A percentile compares a stretch with the other conserved stretches of the same genome.
These are phyloP conservation scores for Pseudonitzschia delicatissima DNA, from an alignment of 108 stramenopile genomes.

Conservation along the genomic window DNA sequence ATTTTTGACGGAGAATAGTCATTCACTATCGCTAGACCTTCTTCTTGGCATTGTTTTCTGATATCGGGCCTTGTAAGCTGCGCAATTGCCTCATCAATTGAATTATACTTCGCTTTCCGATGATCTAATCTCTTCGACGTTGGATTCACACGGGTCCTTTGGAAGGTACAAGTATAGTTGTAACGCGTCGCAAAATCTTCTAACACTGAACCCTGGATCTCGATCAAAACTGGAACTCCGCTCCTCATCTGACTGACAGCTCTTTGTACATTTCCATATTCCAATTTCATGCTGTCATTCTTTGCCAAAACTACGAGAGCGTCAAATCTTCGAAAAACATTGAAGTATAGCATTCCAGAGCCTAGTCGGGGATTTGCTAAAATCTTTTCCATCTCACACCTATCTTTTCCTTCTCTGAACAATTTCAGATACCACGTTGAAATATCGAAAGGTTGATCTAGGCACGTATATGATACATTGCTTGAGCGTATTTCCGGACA, in stretches of 20 bases:
- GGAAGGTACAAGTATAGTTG: conserved; percentile 14
- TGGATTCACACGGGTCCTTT: neutral
- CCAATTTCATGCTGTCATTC: conserved; percentile 7
- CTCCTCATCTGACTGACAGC: conserved; percentile 22
- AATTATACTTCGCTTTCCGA: neutral
- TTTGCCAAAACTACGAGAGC: conserved; percentile 17
- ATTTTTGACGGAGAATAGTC: conserved; percentile 16
- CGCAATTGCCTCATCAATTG: conserved; percentile 15
- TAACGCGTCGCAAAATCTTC: conserved; percentile 8
- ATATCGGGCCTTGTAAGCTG: neutral
- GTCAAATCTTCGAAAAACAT: conserved; percentile 18
- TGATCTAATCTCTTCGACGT: neutral
- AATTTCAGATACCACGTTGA: conserved; percentile 13
- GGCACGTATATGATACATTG: conserved; percentile 2
- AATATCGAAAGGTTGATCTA: conserved; percentile 9
- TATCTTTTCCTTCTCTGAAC: neutral
- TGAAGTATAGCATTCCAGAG: conserved; percentile 14
- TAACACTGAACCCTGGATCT: conserved; percentile 7
- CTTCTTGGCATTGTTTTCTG: conserved; percentile 12
- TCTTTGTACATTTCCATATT: conserved; percentile 20
- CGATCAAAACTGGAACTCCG: conserved; percentile 14
- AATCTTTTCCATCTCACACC: conserved; percentile 5
- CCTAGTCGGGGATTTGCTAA: conserved; percentile 13
- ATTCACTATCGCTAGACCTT: conserved; percentile 4
- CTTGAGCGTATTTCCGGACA: neutral